phyloP scores from a whole-genome alignment of 495 filamentous ascomycete genomes.

The Chaetomium fimeti region DNA sequence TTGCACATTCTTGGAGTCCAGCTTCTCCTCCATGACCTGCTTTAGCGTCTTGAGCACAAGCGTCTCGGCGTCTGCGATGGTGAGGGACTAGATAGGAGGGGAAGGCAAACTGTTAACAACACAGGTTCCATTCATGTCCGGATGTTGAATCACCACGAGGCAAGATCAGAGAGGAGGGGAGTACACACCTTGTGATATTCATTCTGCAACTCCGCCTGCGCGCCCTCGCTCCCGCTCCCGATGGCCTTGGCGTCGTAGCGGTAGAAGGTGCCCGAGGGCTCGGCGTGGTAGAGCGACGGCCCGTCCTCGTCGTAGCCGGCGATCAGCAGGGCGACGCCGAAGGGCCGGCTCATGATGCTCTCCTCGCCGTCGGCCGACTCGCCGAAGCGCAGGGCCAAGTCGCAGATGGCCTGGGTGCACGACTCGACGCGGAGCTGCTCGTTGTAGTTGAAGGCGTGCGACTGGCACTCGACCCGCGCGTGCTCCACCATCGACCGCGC shows the following conservation, averaged over 20 bases:
- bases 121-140: background rate
- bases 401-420: constrained; percentile 98
- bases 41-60: constrained; percentile 97
- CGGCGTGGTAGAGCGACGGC: constrained; percentile 94
- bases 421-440: constrained; percentile 92
- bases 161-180: background rate
- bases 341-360: constrained; percentile 95
- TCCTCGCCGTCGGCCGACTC: constrained; percentile 98
- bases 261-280: constrained; percentile 97
- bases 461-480: constrained; percentile 94
- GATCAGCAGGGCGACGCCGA: constrained; percentile 94
- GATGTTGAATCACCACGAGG: background rate
- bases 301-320: constrained; percentile 97
- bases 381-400: constrained; percentile 92
- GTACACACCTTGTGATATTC: constrained; percentile 81
- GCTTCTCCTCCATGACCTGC: constrained; percentile 99
- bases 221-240: constrained; percentile 91
- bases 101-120: constrained; percentile 26
- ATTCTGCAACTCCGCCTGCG: constrained; percentile 95
- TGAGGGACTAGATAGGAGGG: constrained; percentile 61
- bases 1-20: constrained; percentile 97
- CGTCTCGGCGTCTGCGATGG: constrained; percentile 87
- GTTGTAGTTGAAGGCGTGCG: constrained; percentile 94
- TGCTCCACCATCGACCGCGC: constrained; percentile 96
- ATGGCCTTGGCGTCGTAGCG: constrained; percentile 99